Percentiles rank a stretch among this genome's conserved stretches.
phyloP scores from a whole-genome alignment of 1,284 basidiomycete genomes.

The Flammula alnicola region DNA sequence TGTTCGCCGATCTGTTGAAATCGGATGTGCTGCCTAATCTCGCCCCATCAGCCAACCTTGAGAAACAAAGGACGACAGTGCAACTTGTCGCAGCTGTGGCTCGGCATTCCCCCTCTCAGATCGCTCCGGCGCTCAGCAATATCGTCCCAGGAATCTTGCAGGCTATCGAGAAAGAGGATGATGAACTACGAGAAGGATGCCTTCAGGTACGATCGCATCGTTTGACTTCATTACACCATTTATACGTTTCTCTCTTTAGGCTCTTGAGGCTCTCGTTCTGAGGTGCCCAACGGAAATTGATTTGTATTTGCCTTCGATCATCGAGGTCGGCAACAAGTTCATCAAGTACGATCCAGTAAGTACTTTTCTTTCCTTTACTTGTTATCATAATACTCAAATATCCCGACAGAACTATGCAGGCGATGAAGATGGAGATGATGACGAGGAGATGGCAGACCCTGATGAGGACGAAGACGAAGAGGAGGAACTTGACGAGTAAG shows the following conservation, averaged over 20 bases:
- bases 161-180: conserved; percentile 72
- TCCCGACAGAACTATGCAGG: conserved; percentile 82
- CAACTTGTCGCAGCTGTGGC: conserved; percentile 83
- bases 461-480: conserved; percentile 85
- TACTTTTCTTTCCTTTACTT: conserved; percentile 14
- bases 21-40: conserved; percentile 68
- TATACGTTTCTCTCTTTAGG: conserved; percentile 46
- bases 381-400: conserved; percentile 2
- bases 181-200: conserved; percentile 79
- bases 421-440: conserved; percentile 82
- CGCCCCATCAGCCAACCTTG: conserved; percentile 51
- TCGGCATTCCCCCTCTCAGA: conserved; percentile 68
- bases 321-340: conserved; percentile 72
- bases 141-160: conserved; percentile 74
- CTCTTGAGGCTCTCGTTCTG: conserved; percentile 84
- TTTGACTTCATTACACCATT: conserved; percentile 5
- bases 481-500: conserved; percentile 75
- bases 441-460: conserved; percentile 80
- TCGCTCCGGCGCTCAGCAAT: conserved; percentile 60
- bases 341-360: conserved; percentile 95
- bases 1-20: conserved; percentile 61
- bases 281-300: conserved; percentile 85
- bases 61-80: conserved; percentile 78
- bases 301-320: conserved; percentile 70
- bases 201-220: conserved; percentile 70